Base-by-base conservation (phyloP, 306 rosid genomes). In the Prunus persica region DNA sequence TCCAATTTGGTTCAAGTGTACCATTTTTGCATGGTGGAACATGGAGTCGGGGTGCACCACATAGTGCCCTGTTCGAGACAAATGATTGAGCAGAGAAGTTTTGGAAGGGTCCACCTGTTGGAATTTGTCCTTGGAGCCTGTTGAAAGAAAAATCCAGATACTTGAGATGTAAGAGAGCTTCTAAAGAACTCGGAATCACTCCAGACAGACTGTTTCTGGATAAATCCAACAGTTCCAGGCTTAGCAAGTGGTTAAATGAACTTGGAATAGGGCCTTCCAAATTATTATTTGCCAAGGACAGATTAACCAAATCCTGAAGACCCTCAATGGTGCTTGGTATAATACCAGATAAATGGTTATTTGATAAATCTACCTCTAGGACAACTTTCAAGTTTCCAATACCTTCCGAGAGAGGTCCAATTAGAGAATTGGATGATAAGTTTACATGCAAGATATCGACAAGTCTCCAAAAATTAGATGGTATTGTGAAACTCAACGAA, bases 51-150 rank as follows among this genome's bases (percentile, higher is more conserved):
- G 69, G 58, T 19, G 10, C 73, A n/a, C 82, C 76, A 72, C 87
- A 83, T 2, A 83, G 78, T 14, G 15, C 76, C 6, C 13, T 32
- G 27, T 83, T 83, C 8, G 67, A 54, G 11, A 71, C 16, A 71
- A 83, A 83, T 49, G 87, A 79, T 9, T 47, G 56, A 58, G 67
- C 27, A 9, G 83, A 55, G 47, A 74, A 71, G 11, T 47, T 79
- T 5, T 19, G 24, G 41, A 83, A 64, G 16, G 72, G 49, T 20
- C 81, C 81, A 16, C 71, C 71, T 30, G 19, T 71, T 76, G 81
- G 83, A 62, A 82, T 79, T 74, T 69, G 71, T 52, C 83, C 83
- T 78, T n/a, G 65, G 19, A 81, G 46, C 11, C 24, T 25, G 47
- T 81, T 38, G 43, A 38, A 38, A 6, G 43, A 38, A 8, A 38